Conservation (phyloP, 352 stramenopile genomes). For the Pythium aristosporum region DNA sequence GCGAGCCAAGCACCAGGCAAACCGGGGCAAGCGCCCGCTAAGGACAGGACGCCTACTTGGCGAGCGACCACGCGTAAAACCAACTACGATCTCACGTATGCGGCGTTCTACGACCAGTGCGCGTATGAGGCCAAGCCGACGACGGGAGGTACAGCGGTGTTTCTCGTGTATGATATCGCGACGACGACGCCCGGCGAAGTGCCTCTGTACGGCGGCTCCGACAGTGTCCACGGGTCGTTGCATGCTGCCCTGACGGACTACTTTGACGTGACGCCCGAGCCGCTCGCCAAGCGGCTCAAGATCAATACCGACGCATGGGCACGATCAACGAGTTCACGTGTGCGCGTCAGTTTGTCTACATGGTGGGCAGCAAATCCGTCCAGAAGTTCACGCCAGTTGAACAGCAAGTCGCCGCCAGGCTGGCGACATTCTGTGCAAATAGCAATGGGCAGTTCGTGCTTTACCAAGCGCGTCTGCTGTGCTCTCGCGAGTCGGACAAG, state of each 20-base stretch:
- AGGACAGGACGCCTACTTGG: background rate
- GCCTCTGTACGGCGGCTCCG: background rate
- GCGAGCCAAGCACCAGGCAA: too few relatives aligned
- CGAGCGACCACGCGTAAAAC: background rate
- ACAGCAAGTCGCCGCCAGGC: background rate
- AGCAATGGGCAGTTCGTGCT: background rate
- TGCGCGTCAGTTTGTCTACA: background rate
- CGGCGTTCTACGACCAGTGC: background rate
- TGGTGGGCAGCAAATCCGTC: background rate
- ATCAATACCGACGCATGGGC: background rate
- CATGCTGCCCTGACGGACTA: background rate
- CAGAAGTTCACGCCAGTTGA: background rate
- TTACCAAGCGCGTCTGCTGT: background rate
- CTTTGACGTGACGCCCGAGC: background rate
- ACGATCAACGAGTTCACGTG: background rate
- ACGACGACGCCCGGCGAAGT: conserved; percentile 1
- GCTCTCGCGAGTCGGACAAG: background rate
- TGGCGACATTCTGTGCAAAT: background rate
- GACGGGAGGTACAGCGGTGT: background rate
- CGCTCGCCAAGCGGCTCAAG: background rate
- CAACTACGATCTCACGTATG: conserved; percentile 1
- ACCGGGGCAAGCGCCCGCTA: background rate
- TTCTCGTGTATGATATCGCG: conserved; percentile 7
- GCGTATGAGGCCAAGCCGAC: background rate
- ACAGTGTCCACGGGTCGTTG: background rate